Evolutionary conservation across 495 filamentous ascomycete species (phyloP).

Genomic region (Penicillium silybi): DNA sequence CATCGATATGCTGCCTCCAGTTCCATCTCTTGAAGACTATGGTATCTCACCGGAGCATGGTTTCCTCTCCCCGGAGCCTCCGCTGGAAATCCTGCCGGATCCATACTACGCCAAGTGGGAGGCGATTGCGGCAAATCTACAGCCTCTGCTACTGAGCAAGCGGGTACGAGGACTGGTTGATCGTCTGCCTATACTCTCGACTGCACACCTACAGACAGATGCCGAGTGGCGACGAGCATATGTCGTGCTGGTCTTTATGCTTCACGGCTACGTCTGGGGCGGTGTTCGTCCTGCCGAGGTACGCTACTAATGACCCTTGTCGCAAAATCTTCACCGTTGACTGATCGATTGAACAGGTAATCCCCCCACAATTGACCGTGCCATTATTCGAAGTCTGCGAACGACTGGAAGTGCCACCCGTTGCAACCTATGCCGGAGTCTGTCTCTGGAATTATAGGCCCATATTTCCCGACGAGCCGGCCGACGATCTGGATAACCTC

Average conservation of each 20-base stretch:
- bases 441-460: conserved; percentile 96
- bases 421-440: conserved; percentile 90
- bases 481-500: conserved; percentile 80
- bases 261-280: conserved; percentile 94
- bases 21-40: conserved; percentile 78
- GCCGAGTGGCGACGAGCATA: conserved; percentile 92
- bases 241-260: conserved; percentile 77
- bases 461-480: conserved; percentile 72
- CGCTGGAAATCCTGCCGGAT: conserved; percentile 74
- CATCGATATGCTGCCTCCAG: conserved; percentile 70
- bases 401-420: conserved; percentile 82
- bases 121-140: conserved; percentile 75
- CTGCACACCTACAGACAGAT: conserved; percentile 70
- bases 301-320: conserved; percentile 11
- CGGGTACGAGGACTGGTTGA: conserved; percentile 73
- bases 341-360: conserved; percentile 49
- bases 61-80: conserved; percentile 82
- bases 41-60: conserved; percentile 81
- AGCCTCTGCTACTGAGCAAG: conserved; percentile 77
- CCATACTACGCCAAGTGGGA: conserved; percentile 95
- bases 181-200: conserved; percentile 74
- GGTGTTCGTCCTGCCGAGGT: conserved; percentile 77
- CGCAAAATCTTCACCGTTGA: not conserved
- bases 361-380: conserved; percentile 79
- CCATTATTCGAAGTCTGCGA: conserved; percentile 76